phyloP scores from a whole-genome alignment of 768 basidiomycete species.

The Termitomyces bulborhizus region DNA sequence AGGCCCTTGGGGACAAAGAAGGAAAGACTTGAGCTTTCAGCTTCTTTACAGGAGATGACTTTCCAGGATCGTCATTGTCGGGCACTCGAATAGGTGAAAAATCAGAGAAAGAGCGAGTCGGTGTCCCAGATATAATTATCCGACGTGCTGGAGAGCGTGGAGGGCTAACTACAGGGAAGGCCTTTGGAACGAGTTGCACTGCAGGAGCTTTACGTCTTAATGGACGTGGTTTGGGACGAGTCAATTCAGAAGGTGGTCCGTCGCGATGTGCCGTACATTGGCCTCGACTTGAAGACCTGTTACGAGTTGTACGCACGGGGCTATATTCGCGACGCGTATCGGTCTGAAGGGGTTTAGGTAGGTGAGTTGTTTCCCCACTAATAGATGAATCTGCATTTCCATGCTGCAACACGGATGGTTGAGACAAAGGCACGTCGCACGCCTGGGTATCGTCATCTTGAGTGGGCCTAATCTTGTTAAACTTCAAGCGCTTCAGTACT shows the following conservation, averaged over 20 bases:
- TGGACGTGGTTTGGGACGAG: slow-evolving; percentile 15
- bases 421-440: not conserved
- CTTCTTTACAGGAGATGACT: not conserved
- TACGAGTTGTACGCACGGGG: not conserved
- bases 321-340: not conserved
- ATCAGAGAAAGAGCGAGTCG: not conserved
- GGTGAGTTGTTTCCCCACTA: not conserved
- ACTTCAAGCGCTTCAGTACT: slow-evolving; percentile 22
- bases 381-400: not conserved
- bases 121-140: slow-evolving; percentile 5
- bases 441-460: not conserved
- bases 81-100: not conserved
- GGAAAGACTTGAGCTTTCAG: slow-evolving; percentile 22
- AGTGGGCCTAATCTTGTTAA: slow-evolving; percentile 26
- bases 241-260: not conserved
- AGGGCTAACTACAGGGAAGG: not conserved
- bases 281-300: not conserved
- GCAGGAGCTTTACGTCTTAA: not conserved
- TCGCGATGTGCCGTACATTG: not conserved
- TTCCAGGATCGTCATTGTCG: not conserved
- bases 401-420: not conserved
- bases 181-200: not conserved
- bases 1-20: slow-evolving; percentile 1
- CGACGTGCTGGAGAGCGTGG: slow-evolving; percentile 10
- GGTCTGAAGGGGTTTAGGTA: not conserved